Evolutionary conservation across 148 eudicot genomes (phyloP), one percentile per base, ranked within the genome.

Genomic region (Arbutus unedo): DNA sequence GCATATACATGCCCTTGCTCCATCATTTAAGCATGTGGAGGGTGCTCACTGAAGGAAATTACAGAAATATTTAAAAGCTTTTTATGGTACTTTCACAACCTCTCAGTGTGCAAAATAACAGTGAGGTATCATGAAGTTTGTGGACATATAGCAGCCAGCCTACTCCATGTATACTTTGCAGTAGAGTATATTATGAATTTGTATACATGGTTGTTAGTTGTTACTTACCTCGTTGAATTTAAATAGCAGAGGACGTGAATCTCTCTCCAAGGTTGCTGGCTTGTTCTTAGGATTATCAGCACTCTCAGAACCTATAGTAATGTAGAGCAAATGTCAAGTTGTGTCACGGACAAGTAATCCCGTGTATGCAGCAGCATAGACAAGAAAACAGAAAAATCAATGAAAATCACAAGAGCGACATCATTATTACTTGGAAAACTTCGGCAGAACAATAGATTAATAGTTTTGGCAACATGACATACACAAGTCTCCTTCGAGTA

Each of bases 171-270:
- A 80, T 15, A 70, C 9, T 68, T 70, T 50, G 51, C 62, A 47
- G 54, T 31, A 31, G 72, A 13, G 45, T 55, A 59, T 7, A 11
- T 68, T 14, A 19, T 5, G 74, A 71, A 71, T 18, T n/a, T 31
- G 38, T 31, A 43, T 44, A 43, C 1, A 59, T 4, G 0, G 31
- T 72, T 11, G 19, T 11, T 21, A 23, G 45, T 74, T 73, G 74
- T 21, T 90, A 97, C 99, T 21, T 90, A 97, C 99, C 99, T 97
- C 98, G n/a, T 97, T 97, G 75, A 87, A 97, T 87, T 97, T 97
- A 74, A 97, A 97, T 51, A 97, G 81, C 21, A 97, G 88, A 72
- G 93, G 97, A 81, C 90, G 94, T 56, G 86, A 90, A 88, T 93
- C 95, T 87, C 93, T 91, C 87, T 88, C 92, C 57, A 48, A 50